Evolutionary conservation across 306 rosid genomes (phyloP), one percentile per base, ranked within the genome.

Genomic region (Trichosanthes cucumerina): DNA sequence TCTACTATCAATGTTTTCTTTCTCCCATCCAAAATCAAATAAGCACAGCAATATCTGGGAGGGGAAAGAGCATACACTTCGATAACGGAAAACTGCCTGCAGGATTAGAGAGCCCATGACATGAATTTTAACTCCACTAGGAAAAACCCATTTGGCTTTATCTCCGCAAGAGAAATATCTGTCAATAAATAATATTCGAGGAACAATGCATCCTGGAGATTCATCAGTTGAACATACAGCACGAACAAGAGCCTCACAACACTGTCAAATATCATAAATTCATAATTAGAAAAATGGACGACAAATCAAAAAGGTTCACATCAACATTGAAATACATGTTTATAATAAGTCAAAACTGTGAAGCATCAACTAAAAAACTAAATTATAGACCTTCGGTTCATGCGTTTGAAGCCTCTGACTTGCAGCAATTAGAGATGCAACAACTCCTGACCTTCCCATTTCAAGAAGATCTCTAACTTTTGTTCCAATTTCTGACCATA

Each of bases 361-460:
- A 76, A 78, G 65, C 47, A 85, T 54, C 76, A 66, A 83, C 79
- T n/a, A n/a, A 60, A 18, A 64, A 76, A 53, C 46, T 4, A 73
- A 73, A 49, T 60, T 43, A 44, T 60, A 77, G 85, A 95, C 99
- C 99, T 91, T 80, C 53, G 80, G 84, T 81, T 92, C 97, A 19
- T 88, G 88, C 78, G 79, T 39, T 79, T 86, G 97, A 83, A 92
- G 96, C 88, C 92, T 91, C 85, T 88, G 93, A 78, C 96, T 83
- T 49, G 97, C 89, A 85, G 97, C 93, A 77, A 91, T 75, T 14
- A 88, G 87, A 14, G 96, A 88, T 81, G 97, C 96, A 79, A 91
- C 88, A 79, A 92, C 97, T 79, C 98, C 98, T n/a, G 99, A 80
- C 84, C 85, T 88, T 86, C 99, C 96, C 93, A 89, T 86, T 85